Conservation (phyloP, 768 basidiomycete genomes). For the Lactifluus pinguis region DNA sequence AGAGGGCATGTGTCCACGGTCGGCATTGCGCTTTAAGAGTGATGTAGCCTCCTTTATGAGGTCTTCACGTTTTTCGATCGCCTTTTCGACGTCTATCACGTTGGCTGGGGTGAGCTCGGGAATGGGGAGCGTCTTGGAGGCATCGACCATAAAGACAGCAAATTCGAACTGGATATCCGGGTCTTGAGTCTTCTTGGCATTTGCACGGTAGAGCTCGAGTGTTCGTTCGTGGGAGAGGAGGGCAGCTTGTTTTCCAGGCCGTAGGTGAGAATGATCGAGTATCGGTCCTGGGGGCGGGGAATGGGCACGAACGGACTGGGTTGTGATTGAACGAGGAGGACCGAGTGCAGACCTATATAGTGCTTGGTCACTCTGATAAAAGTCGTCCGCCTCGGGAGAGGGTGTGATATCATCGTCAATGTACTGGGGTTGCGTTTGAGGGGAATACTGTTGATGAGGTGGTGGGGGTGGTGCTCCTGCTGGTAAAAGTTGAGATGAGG, state of each 20-base stretch:
- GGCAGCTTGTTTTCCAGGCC: constrained; percentile 86
- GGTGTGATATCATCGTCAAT: constrained; percentile 14
- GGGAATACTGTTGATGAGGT: constrained; percentile 8
- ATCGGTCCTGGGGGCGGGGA: constrained; percentile 62
- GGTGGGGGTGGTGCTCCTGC: not conserved
- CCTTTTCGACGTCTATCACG: constrained; percentile 72
- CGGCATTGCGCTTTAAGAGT: constrained; percentile 84
- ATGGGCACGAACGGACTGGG: constrained; percentile 54
- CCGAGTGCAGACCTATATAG: not conserved
- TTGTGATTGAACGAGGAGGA: constrained; percentile 31
- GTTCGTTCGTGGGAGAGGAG: constrained; percentile 94
- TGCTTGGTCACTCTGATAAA: constrained; percentile 16
- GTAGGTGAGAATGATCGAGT: constrained; percentile 86
- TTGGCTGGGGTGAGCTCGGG: constrained; percentile 63
- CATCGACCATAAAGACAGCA: constrained; percentile 97
- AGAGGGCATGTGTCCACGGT: constrained; percentile 87
- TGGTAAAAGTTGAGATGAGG: constrained; percentile 7
- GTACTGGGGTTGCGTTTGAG: constrained; percentile 14
- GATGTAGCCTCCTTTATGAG: constrained; percentile 81
- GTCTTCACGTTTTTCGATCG: constrained; percentile 75
- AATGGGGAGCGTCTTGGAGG: constrained; percentile 81
- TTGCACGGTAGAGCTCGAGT: constrained; percentile 92
- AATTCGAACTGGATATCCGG: constrained; percentile 98
- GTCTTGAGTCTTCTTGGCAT: constrained; percentile 98
- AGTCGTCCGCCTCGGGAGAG: constrained; percentile 18